phyloP scores from a whole-genome alignment of 345 rosid species.

The Eucalyptus tenuipes region DNA sequence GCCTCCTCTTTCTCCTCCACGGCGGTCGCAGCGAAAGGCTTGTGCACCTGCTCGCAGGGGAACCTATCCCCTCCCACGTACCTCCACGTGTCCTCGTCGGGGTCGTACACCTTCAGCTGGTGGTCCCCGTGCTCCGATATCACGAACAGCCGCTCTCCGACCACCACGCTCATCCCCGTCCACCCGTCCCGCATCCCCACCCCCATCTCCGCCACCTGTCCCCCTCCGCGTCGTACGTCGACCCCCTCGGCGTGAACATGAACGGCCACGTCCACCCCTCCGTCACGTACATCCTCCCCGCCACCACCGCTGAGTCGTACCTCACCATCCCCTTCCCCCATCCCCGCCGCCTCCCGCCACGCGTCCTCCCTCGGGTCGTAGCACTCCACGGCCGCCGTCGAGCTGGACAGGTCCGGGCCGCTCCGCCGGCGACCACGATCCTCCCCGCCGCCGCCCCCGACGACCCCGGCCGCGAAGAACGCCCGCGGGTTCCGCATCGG shows the following conservation, averaged over 20 bases:
- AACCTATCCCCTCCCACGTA: slow-evolving; percentile 41
- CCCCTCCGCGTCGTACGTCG: slow-evolving; percentile 21
- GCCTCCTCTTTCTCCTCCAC: not conserved
- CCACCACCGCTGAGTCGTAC: slow-evolving; percentile 64
- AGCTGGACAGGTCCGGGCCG: slow-evolving; percentile 6
- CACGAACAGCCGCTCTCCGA: slow-evolving; percentile 29
- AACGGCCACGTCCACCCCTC: slow-evolving; percentile 94
- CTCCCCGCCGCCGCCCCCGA: slow-evolving; percentile 13
- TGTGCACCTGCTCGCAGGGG: slow-evolving; percentile 24
- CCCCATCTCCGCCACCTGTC: slow-evolving; percentile 61
- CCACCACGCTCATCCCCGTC: slow-evolving; percentile 50
- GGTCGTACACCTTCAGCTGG: slow-evolving; percentile 44
- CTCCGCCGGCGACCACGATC: slow-evolving; percentile 55
- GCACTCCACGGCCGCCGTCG: slow-evolving; percentile 36
- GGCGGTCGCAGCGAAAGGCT: slow-evolving; percentile 39
- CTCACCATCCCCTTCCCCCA: slow-evolving; percentile 24
- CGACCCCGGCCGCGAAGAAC: slow-evolving; percentile 31
- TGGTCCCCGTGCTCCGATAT: slow-evolving; percentile 59
- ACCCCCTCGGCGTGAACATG: slow-evolving; percentile 42
- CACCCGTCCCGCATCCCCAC: slow-evolving; percentile 66
- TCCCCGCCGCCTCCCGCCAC: slow-evolving; percentile 26
- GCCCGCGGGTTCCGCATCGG: slow-evolving; percentile 48
- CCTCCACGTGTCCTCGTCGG: slow-evolving; percentile 40
- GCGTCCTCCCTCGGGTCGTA: slow-evolving; percentile 30
- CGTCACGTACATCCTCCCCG: slow-evolving; percentile 35